Base-by-base conservation (phyloP, 495 filamentous ascomycete genomes). In the Rostrohypoxylon terebratum region DNA sequence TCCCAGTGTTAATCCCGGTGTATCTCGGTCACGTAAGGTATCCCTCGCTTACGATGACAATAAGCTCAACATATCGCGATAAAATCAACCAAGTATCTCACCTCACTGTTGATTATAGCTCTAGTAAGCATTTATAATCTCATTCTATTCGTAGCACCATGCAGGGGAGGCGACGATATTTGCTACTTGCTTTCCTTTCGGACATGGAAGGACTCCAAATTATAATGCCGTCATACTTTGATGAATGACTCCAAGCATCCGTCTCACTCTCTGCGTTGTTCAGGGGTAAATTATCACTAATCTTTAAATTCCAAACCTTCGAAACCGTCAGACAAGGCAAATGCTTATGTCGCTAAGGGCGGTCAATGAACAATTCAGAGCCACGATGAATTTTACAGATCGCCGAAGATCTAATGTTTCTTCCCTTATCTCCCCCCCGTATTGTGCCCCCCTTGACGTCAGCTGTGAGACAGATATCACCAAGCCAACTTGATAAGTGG, bases 71-170 rank as follows among this genome's bases (percentile, higher is more conserved):
- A 28, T 53, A 31, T 31, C 48, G 13, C 14, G 21, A 6, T 53
- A 6, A 11, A 53, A 53, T 10, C 20, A 25, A 51, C 16, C 13
- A 42, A 42, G 38, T 42, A 42, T 42, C 13, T 42, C 1, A 4
- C 3, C 13, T 45, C 42, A n/a, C 42, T n/a, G 21, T 28, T 53
- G 2, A 53, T 53, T 31, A 13, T 31, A 31, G n/a, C 48, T 28
- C 28, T 28, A 28, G 28, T 53, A 53, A 53, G 23, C 21, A 53
- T 53, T 53, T 53, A n/a, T 53, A 31, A 53, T 53, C 21, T 28
- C 4, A 10, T 3, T 31, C 20, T 50, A 25, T 50, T 25, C 47
- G 47, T 50, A 18, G 47, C 23, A 53, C 6, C 11, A 53, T 31
- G 48, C 28, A 51, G 1, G 47, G 20, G 47, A 51, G 20, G 47